Base-by-base conservation (phyloP, 148 eudicot species). In the Talinum fruticosum region DNA sequence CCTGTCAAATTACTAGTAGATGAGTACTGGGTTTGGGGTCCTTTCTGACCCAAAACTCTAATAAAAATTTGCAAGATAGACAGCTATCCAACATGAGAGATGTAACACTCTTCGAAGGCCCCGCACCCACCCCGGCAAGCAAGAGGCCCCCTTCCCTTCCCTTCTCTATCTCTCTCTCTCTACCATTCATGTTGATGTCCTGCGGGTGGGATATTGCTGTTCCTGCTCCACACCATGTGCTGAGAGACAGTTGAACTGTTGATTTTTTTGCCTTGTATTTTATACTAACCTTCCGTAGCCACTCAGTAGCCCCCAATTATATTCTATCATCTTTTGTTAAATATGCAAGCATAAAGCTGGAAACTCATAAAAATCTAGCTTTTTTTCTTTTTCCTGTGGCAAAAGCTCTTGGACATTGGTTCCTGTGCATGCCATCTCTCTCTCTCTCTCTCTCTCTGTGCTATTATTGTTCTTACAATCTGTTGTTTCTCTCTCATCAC, bases 21-120 rank as follows among this genome's bases (percentile, higher is more conserved):
- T 41, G 41, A 74, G 78, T 74, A 74, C 73, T 79, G 53, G 69
- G 41, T 16, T 15, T 35, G 47, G 23, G 78, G 10, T 35, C 35
- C 37, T 57, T 24, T 24, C 51, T 66, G 35, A 51, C 69, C 37
- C 35, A 45, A 81, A 41, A 35, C 61, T 68, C 33, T 38, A 65
- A 59, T 37, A 57, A 66, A 57, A 67, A 47, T 34, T 30, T 71
- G 79, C 47, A 2, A 14, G 45, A 4, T 41, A 61, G 83, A 76
- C 83, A 81, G 75, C 76, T 75, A 24, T n/a, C 70, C 79, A 80
- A 70, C 83, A 75, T 80, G 83, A 71, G 75, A 80, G 79, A 75
- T 80, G 83, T 71, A 80, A 69, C 57, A 76, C 76, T 35, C 51
- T 79, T 79, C 53, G 4, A 79, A 66, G 82, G 26, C 73, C 73